phyloP scores from a whole-genome alignment of 2,329 filamentous ascomycete genomes.

The Bipolaris bicolor region DNA sequence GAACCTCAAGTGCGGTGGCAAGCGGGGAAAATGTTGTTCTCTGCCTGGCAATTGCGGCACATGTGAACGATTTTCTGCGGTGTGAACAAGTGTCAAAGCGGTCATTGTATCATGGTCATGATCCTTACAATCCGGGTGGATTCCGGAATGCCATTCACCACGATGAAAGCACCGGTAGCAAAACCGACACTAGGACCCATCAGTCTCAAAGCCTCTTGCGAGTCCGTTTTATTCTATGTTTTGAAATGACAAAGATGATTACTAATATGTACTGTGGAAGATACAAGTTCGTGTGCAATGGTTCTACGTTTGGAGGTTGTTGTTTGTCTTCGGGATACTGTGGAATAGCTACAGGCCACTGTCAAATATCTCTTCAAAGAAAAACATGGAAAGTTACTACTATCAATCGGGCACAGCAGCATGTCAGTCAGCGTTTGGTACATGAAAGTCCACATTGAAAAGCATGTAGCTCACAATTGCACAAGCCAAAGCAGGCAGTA shows the following conservation, averaged over 20 bases:
- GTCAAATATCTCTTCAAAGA: background rate
- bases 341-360: background rate
- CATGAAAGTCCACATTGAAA: background rate
- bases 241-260: background rate
- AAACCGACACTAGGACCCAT: background rate
- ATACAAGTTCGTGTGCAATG: background rate
- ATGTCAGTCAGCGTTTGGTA: background rate
- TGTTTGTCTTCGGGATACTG: conserved; percentile 17
- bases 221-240: background rate
- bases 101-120: conserved; percentile 15
- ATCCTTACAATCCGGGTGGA: background rate
- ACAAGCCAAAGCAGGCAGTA: too few relatives aligned
- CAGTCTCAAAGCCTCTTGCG: background rate
- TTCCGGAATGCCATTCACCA: background rate
- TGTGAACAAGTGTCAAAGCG: conserved; percentile 11
- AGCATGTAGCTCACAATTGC: too few relatives aligned
- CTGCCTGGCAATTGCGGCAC: background rate
- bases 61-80: conserved; percentile 18
- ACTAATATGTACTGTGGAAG: background rate
- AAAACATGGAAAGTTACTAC: background rate
- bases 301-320: conserved; percentile 1
- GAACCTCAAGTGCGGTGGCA: background rate
- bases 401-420: conserved; percentile 8
- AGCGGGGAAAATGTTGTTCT: background rate
- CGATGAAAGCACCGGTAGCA: background rate